Base-by-base conservation (phyloP, 345 rosid genomes). In the Balakata baccata region DNA sequence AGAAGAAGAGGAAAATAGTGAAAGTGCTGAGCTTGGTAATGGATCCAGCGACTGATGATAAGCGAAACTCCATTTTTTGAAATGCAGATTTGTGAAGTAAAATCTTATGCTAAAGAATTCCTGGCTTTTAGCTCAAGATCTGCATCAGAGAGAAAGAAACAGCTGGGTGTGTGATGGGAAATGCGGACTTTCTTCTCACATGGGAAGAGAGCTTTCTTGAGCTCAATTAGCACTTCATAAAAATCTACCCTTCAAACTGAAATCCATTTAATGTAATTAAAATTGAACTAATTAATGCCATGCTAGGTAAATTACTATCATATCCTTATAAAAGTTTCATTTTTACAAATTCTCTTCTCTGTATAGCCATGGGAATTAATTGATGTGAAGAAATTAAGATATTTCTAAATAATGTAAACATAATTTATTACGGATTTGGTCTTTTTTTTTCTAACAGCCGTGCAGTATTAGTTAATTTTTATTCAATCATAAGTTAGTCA, bases 1-100 rank as follows among this genome's bases (percentile, higher is more conserved):
- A 78, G 82, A 91, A 82, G 11, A 83, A 64, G 57, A 87, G 64
- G 54, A 78, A 69, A 25, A 81, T 3, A 50, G 76, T 49, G 22
- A 83, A 79, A 76, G 86, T 71, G 51, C 81, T 62, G 77, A 84
- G 76, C 81, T 82, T 91, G 37, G 84, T 0, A 71, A 84, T 59
- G 74, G 83, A 25, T 70, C 81, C 77, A 25, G 77, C 63, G 79
- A 84, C 43, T 59, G 81, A 79, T 41, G 81, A 78, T 74, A 73
- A 54, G 25, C 70, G 73, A 58, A 82, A 66, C 73, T 86, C 92
- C 97, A 89, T 93, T 34, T 29, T 76, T 11, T 54, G 66, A 38
- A 87, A 70, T 74, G 73, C 71, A 65, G 78, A 77, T 53, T 59
- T 54, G 47, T 66, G 52, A 62, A 4, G 43, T 12, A 52, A 52